These are phyloP conservation scores for Hypoxylon rickii DNA, from an alignment of 495 filamentous ascomycete genomes.

Conservation along the genomic window DNA sequence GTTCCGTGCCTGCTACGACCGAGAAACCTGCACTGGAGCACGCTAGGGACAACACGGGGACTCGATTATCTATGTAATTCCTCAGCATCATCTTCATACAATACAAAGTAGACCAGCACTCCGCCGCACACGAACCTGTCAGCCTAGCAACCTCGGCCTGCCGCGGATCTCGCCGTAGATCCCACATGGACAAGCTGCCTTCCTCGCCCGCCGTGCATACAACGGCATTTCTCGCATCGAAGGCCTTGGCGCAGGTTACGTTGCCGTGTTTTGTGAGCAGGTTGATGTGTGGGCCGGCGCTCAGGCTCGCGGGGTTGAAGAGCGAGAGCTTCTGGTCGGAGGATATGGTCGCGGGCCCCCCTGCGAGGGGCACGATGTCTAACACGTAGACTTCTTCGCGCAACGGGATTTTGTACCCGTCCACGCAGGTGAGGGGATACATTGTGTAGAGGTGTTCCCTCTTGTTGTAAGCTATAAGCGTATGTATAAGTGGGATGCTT, in stretches of 20 bases:
- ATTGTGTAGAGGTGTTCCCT: conserved; percentile 32
- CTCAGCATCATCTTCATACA: conserved; percentile 12
- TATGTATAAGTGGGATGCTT: no score
- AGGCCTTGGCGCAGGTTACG: conserved; percentile 60
- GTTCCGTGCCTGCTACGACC: conserved; percentile 78
- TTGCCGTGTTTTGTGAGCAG: conserved; percentile 56
- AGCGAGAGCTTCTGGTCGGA: conserved; percentile 62
- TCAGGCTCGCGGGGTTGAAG: conserved; percentile 54
- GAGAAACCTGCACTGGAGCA: conserved; percentile 60
- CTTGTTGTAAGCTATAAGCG: neutral
- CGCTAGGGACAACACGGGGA: conserved; percentile 70
- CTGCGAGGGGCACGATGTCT: conserved; percentile 50
- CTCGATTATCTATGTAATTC: conserved; percentile 43
- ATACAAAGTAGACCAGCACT: conserved; percentile 3
- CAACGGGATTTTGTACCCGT: conserved; percentile 49
- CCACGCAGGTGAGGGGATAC: conserved; percentile 50
- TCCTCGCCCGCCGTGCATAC: conserved; percentile 67
- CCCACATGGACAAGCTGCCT: conserved; percentile 62
- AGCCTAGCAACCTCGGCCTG: conserved; percentile 43
- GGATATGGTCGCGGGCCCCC: conserved; percentile 53
- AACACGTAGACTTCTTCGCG: conserved; percentile 55
- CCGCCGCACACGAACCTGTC: conserved; percentile 43
- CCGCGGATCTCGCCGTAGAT: conserved; percentile 50
- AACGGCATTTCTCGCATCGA: conserved; percentile 45
- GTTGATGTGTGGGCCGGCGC: conserved; percentile 43